Evolutionary conservation across 495 filamentous ascomycete species (phyloP).

Genomic region (Umbilicaria muhlenbergii): DNA sequence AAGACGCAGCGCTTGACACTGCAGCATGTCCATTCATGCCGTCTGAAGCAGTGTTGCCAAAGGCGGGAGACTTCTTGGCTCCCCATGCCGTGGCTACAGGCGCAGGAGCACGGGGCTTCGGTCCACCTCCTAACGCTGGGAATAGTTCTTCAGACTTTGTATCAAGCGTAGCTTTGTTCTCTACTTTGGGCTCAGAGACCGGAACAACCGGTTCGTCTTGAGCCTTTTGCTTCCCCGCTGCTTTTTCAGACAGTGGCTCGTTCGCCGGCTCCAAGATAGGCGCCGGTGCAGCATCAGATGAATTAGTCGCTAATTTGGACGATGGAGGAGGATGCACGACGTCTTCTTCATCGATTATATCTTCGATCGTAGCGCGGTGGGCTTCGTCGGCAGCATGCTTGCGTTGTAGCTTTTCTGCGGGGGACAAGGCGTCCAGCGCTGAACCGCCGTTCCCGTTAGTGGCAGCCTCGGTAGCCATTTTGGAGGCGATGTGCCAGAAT

Average conservation of each 20-base stretch:
- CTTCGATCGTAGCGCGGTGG: constrained; percentile 62
- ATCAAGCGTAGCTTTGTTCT: constrained; percentile 42
- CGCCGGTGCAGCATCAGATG: neutral
- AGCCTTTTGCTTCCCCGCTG: constrained; percentile 46
- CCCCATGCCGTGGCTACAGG: constrained; percentile 51
- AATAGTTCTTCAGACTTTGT: constrained; percentile 80
- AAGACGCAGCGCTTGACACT: constrained; percentile 21
- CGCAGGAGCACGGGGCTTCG: constrained; percentile 43
- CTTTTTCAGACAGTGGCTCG: constrained; percentile 34
- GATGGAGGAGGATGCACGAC: constrained; percentile 40
- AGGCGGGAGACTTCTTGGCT: constrained; percentile 35
- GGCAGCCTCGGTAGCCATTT: constrained; percentile 32
- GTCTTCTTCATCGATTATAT: constrained; percentile 68
- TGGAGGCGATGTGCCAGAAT: constrained; percentile 3
- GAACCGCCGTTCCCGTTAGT: constrained; percentile 23
- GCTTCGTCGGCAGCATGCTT: constrained; percentile 52
- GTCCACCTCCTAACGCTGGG: constrained; percentile 64
- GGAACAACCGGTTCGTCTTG: constrained; percentile 17
- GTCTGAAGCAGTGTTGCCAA: constrained; percentile 44
- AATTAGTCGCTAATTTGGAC: neutral
- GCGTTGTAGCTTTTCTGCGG: constrained; percentile 63
- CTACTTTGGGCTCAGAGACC: constrained; percentile 25
- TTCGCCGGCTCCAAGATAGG: neutral
- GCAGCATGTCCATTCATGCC: constrained; percentile 32
- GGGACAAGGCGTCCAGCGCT: constrained; percentile 20